phyloP scores from a whole-genome alignment of 129 eudicot species.

The Saposhnikovia divaricata region DNA sequence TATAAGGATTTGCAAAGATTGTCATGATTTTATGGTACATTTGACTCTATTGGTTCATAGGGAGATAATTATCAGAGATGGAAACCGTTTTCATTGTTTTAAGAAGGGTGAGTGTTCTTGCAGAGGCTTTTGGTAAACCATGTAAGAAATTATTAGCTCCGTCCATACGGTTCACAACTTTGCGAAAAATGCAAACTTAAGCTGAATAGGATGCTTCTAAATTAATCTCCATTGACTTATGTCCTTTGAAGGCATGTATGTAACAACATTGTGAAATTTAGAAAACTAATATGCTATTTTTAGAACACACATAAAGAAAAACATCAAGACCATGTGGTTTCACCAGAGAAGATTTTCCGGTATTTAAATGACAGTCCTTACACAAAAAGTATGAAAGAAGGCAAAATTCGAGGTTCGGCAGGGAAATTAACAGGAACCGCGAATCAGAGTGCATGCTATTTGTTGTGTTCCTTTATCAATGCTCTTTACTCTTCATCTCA shows the following conservation, averaged over 20 bases:
- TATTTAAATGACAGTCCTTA: background rate
- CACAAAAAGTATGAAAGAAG: background rate
- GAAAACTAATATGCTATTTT: background rate
- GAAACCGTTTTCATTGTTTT: constrained; percentile 15
- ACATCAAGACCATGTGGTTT: background rate
- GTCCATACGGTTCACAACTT: background rate
- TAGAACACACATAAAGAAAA: background rate
- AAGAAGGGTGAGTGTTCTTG: constrained; percentile 18
- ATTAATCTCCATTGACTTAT: background rate
- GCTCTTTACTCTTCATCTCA: background rate
- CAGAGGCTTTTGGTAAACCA: constrained; percentile 10
- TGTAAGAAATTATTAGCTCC: background rate
- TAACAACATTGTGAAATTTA: background rate
- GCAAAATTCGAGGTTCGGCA: background rate
- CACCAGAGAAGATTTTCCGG: background rate
- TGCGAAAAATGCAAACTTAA: background rate
- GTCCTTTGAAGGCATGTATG: background rate
- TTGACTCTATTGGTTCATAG: constrained; percentile 10
- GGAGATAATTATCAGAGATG: constrained; percentile 19
- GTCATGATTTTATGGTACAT: constrained; percentile 6
- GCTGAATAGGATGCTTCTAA: background rate
- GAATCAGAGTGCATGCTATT: background rate
- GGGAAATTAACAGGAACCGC: background rate
- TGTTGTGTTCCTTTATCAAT: background rate
- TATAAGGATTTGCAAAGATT: constrained; percentile 14